Base-by-base conservation (phyloP, 2,329 filamentous ascomycete species). In the Alternaria dauci region DNA sequence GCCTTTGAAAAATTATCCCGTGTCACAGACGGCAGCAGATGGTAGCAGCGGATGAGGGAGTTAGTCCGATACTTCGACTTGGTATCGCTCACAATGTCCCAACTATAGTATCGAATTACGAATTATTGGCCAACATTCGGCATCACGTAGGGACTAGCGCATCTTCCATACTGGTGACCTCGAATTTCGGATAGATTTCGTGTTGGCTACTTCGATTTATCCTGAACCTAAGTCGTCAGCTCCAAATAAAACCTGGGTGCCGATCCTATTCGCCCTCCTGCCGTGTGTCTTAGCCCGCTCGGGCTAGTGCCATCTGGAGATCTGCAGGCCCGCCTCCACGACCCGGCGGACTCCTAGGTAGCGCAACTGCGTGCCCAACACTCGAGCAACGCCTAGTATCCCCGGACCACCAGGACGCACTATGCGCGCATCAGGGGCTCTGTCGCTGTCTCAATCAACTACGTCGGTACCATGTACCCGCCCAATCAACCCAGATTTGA, bases 271-370 rank as follows among this genome's bases (percentile, higher is more conserved):
- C 25, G 23, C 2, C 38, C 38, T 39, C 8, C n/a, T 39, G n/a
- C 8, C 8, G 3, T 32, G n/a, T 48, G 28, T 8, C 14, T 12
- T 48, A 23, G 20, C 20, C 20, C 20, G 20, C 20, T 23, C 20
- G 20, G 36, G 38, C 26, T 52, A 52, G 36, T 26, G 50, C n/a
- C 36, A 42, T 16, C 12, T 23, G 36, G 38, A 30, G 43, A 48
- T 42, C 50, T 28, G n/a, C 38, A 42, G 7, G 38, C 36, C 50
- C 36, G 25, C 50, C 50, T 39, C 38, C 38, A 52, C 36, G 38
- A 26, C 30, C 28, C 50, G 28, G 44, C 50, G 30, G 38, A 26
- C 25, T 42, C 26, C 26, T 26, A 42, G 25, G 23, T 42, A 52
- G 50, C n/a, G 26, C 26, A 9, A 32, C 25, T 42, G 26, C 50